Evolutionary conservation across 345 rosid species (phyloP).

Genomic region (Lepidium didymum): DNA sequence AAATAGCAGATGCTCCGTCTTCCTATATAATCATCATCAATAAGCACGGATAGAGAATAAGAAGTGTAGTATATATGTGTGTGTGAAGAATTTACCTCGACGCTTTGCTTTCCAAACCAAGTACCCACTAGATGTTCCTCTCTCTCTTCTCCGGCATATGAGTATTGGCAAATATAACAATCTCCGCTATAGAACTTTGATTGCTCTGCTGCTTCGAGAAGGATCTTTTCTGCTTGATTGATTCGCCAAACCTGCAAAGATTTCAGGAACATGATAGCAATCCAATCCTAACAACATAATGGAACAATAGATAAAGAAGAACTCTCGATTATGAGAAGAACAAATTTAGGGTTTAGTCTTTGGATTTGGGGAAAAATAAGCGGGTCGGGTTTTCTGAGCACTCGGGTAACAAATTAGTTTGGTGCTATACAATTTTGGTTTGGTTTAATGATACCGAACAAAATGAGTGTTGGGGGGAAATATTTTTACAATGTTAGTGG

Average conservation of each 20-base stretch:
- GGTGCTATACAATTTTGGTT: no score
- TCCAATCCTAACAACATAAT: no score
- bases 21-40: constrained; percentile 42
- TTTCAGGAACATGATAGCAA: background rate
- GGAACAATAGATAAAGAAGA: no score
- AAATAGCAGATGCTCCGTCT: constrained; percentile 65
- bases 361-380: no score
- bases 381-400: no score
- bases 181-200: constrained; percentile 88
- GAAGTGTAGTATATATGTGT: background rate
- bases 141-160: constrained; percentile 88
- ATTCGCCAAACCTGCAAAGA: constrained; percentile 78
- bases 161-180: constrained; percentile 80
- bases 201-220: constrained; percentile 64
- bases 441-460: no score
- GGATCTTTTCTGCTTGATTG: constrained; percentile 61
- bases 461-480: no score
- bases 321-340: no score
- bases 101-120: constrained; percentile 90
- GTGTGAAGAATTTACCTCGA: constrained; percentile 47
- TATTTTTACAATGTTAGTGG: no score
- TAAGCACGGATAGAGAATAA: constrained; percentile 1
- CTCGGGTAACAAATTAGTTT: no score
- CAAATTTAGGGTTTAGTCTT: no score
- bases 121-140: constrained; percentile 90